phyloP scores from a whole-genome alignment of 495 filamentous ascomycete genomes.

The Geopyxis carbonaria region DNA sequence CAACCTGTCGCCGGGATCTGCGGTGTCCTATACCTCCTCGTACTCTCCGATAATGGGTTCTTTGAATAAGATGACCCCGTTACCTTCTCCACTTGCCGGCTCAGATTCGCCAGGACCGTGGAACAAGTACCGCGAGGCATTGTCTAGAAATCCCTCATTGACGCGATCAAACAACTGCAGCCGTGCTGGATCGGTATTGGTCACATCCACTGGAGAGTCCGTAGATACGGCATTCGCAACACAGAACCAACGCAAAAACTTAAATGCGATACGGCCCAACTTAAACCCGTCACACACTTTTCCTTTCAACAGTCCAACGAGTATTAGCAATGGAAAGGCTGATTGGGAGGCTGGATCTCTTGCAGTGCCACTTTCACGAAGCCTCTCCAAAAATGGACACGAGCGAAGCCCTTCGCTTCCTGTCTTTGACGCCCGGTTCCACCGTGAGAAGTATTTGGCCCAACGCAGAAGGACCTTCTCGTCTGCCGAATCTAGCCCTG shows the following conservation, averaged over 20 bases:
- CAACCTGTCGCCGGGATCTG: slow-evolving; percentile 12
- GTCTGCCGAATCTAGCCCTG: slow-evolving; percentile 21
- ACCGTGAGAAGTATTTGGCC: slow-evolving; percentile 31
- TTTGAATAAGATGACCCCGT: slow-evolving; percentile 46
- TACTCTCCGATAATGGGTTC: slow-evolving; percentile 20
- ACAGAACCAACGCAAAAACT: slow-evolving; percentile 33
- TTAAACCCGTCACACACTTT: neutral
- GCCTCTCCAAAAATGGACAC: slow-evolving; percentile 3
- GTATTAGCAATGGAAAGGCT: no score
- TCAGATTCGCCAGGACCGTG: slow-evolving; percentile 58
- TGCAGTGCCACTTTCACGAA: slow-evolving; percentile 1
- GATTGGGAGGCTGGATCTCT: slow-evolving; percentile 3
- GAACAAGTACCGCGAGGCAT: slow-evolving; percentile 40
- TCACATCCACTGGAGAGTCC: slow-evolving; percentile 36
- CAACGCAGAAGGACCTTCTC: slow-evolving; percentile 35
- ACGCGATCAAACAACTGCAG: slow-evolving; percentile 26
- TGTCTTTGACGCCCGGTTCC: slow-evolving; percentile 47
- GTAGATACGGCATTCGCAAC: slow-evolving; percentile 31
- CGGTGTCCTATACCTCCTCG: slow-evolving; percentile 10
- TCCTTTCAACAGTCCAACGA: slow-evolving; percentile 1
- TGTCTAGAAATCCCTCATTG: slow-evolving; percentile 26
- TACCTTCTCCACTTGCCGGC: slow-evolving; percentile 71
- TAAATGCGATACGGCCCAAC: slow-evolving; percentile 26
- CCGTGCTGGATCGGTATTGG: slow-evolving; percentile 30
- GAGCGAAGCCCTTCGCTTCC: slow-evolving; percentile 6